These are phyloP conservation scores for Bimuria novae-zelandiae DNA, from an alignment of 2,329 filamentous ascomycete species.

Conservation along the genomic window DNA sequence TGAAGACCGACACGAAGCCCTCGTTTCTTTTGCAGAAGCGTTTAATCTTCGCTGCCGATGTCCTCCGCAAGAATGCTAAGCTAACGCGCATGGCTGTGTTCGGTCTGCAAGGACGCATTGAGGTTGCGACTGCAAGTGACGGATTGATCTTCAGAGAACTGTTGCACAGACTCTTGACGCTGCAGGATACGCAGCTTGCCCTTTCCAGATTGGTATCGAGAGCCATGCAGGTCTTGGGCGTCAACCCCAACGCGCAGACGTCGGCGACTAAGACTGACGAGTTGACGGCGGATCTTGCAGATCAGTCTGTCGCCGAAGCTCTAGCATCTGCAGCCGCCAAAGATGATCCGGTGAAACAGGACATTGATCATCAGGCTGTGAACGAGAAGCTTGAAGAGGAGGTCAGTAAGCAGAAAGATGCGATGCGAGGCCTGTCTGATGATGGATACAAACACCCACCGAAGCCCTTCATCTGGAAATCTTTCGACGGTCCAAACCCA, in stretches of 20 bases:
- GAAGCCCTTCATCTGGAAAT: constrained; percentile 16
- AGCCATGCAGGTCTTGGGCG: constrained; percentile 27
- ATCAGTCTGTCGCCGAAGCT: not conserved
- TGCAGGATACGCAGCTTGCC: constrained; percentile 38
- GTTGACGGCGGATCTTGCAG: not conserved
- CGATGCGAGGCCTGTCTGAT: constrained; percentile 36
- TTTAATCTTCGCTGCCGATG: constrained; percentile 26
- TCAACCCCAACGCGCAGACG: constrained; percentile 20
- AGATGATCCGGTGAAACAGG: constrained; percentile 12
- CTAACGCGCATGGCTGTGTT: constrained; percentile 35
- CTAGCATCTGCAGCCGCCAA: not conserved
- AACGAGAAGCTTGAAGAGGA: constrained; percentile 32
- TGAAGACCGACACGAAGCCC: constrained; percentile 11
- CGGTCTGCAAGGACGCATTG: constrained; percentile 34
- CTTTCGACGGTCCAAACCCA: constrained; percentile 27
- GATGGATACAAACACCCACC: constrained; percentile 28
- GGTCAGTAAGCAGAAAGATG: constrained; percentile 31
- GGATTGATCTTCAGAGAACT: constrained; percentile 26
- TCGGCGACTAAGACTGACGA: not conserved
- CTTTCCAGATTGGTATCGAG: constrained; percentile 30
- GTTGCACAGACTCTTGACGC: constrained; percentile 28
- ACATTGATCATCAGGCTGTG: constrained; percentile 17
- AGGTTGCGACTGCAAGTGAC: constrained; percentile 20
- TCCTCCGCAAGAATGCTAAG: constrained; percentile 33
- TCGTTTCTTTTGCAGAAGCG: constrained; percentile 25